Base-by-base conservation (phyloP, 148 eudicot genomes). In the Chenopodium album region DNA sequence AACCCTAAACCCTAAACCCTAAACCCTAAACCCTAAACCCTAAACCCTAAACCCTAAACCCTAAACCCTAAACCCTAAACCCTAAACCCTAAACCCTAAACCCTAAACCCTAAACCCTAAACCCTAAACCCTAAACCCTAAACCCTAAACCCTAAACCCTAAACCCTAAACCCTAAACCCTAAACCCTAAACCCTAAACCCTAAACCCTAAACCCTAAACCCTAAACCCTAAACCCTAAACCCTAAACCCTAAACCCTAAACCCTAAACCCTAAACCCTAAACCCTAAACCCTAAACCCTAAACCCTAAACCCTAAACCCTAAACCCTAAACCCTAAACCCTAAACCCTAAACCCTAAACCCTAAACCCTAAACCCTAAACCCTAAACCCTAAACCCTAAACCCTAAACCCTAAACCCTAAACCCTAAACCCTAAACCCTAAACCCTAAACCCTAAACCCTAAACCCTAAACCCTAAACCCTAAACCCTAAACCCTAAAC, bases 401-500 rank as follows among this genome's bases (percentile, higher is more conserved):
- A 75, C 34, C 77, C 64, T 13, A 50, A 75, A 50, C 77, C 77
- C 37, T 48, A 44, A 75, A 23, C 77, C 77, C 32, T 75, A 75
- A 75, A 20, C 77, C 63, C 28, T 10, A 75, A 52, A 23, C 77
- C 77, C 64, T 48, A 75, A 52, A 23, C 63, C 77, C 64, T 48
- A 75, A 75, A 75, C 62, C 77, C 77, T n/a, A 11, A 50, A 75
- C 62, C 77, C 77, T 52, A 48, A 50, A 75, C 63, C 77, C 60
- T 14, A 23, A 75, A 46, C 62, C 77, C 52, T 22, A 48, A 75
- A 50, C 62, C 77, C 63, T 22, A 48, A 75, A 50, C 62, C 77
- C 64, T 12, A 26, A 75, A 31, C 34, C 77, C 64, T 12, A 48
- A 75, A 75, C 19, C 77, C 77, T 50, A 75, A 50, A 50, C 77